Evolutionary conservation across 495 filamentous ascomycete species (phyloP), one percentile per base, ranked within the genome.

Genomic region (Daldinia concentrica): DNA sequence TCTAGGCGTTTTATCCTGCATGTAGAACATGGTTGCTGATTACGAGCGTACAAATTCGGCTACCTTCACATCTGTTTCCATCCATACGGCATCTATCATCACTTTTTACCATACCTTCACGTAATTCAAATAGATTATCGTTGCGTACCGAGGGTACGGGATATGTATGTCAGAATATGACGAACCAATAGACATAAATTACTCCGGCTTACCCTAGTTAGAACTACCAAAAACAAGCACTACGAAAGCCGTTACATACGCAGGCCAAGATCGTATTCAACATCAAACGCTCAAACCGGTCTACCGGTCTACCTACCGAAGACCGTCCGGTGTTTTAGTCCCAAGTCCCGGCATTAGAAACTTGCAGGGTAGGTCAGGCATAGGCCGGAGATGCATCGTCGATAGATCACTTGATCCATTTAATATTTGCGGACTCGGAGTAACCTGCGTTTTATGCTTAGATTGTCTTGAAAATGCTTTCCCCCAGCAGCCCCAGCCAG

Each of bases 21-120:
- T 17, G 50, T 48, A 58, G n/a, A 68, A 68, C 65, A 68, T 73
- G 65, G 66, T 73, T 73, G 17, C 14, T 48, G 43, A 72, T 67
- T 59, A 63, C 45, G 41, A 26, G 34, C 56, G 8, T 45, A 24
- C n/a, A 50, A 24, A n/a, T 22, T 34, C 11, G 57, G 17, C 19
- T 36, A 24, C 14, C 34, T 57, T 57, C 51, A 57, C 22, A 36
- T 57, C 65, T 51, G 6, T 52, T 69, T 52, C 32, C 6, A 54
- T 52, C 50, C 34, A 17, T 41, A 22, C 43, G 24, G 37, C 62
- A 62, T 66, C 57, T 71, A 52, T 59, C 59, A 37, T 34, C 27
- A 48, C 43, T 8, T 48, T 48, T 41, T 17, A 14, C 15, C n/a
- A 36, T 58, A 32, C 55, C 4, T 58, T 27, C 52, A 27, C 52